Evolutionary conservation across 2,329 filamentous ascomycete genomes (phyloP).

Genomic region (Verticillium nubilum): DNA sequence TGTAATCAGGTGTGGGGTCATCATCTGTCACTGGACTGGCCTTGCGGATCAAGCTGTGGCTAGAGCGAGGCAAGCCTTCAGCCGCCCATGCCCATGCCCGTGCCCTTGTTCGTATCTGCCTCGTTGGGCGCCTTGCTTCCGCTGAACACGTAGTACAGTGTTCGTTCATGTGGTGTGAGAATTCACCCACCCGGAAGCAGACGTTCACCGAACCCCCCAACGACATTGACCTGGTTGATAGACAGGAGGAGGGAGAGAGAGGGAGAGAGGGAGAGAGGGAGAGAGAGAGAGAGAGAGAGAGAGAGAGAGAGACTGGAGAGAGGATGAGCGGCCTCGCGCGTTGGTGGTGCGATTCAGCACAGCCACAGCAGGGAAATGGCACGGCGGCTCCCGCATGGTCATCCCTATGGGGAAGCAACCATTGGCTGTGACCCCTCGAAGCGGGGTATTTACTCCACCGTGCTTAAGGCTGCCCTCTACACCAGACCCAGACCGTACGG

Average conservation of each 20-base stretch:
- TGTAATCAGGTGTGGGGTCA: not conserved
- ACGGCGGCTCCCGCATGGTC: constrained; percentile 7
- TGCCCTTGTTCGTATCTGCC: too few species aligned
- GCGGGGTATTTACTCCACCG: not conserved
- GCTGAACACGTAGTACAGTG: too few species aligned
- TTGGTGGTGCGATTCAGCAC: constrained; percentile 15
- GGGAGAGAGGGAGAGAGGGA: not conserved
- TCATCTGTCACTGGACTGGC: not conserved
- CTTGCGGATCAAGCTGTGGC: not conserved
- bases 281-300: not conserved
- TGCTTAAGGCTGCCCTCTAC: not conserved
- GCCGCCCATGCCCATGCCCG: too few species aligned
- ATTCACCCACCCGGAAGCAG: not conserved
- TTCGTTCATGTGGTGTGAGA: not conserved
- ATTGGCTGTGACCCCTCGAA: constrained; percentile 3
- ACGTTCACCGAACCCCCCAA: not conserved
- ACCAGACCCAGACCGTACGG: constrained; percentile 3
- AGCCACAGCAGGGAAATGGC: constrained; percentile 13
- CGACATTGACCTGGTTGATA: too few species aligned
- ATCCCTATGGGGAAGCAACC: constrained; percentile 4
- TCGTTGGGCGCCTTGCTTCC: too few species aligned
- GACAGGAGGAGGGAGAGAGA: not conserved
- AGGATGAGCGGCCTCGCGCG: too few species aligned
- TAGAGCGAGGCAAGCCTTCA: not conserved
- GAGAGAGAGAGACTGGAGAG: too few species aligned